A percentile compares a stretch with the other conserved stretches of the same genome.
phyloP scores from a whole-genome alignment of 1,139 yeast genomes.

The Blastobotrys buckinghamii region DNA sequence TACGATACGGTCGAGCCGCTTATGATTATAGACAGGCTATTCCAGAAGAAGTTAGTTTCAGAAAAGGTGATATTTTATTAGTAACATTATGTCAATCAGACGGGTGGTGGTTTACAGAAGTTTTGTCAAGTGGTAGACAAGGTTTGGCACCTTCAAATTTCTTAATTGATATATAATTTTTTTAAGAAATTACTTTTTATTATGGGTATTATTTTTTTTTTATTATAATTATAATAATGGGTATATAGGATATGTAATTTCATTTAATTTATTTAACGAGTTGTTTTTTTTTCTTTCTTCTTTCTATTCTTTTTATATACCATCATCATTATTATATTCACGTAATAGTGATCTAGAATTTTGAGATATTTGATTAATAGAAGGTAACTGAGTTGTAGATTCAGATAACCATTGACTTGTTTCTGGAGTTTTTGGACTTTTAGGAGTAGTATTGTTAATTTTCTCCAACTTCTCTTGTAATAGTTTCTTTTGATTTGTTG shows the following conservation, averaged over 20 bases:
- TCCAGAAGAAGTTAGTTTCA: slow-evolving; percentile 71
- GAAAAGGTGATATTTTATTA: slow-evolving; percentile 67
- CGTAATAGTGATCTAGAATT: neutral
- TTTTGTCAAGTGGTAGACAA: slow-evolving; percentile 43
- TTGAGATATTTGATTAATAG: neutral
- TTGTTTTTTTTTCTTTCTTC: neutral
- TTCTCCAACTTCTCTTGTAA: slow-evolving; percentile 15
- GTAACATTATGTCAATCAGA: slow-evolving; percentile 75
- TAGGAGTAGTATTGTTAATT: neutral
- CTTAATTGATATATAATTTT: slow-evolving; percentile 23
- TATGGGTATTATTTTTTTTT: neutral
- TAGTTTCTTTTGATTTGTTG: slow-evolving; percentile 13
- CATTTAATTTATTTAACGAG: neutral
- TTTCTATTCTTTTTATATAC: neutral
- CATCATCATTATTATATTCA: neutral
- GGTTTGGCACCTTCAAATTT: slow-evolving; percentile 85
- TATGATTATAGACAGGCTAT: slow-evolving; percentile 71
- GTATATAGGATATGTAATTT: neutral
- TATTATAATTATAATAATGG: neutral
- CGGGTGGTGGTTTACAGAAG: slow-evolving; percentile 87
- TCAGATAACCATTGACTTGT: neutral
- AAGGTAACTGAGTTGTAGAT: neutral
- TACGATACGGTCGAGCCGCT: slow-evolving; percentile 58
- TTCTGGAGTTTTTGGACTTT: neutral
- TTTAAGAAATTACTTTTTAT: neutral